Conservation (phyloP, 805 yeast species). For the Wickerhamomyces xylosicus region DNA sequence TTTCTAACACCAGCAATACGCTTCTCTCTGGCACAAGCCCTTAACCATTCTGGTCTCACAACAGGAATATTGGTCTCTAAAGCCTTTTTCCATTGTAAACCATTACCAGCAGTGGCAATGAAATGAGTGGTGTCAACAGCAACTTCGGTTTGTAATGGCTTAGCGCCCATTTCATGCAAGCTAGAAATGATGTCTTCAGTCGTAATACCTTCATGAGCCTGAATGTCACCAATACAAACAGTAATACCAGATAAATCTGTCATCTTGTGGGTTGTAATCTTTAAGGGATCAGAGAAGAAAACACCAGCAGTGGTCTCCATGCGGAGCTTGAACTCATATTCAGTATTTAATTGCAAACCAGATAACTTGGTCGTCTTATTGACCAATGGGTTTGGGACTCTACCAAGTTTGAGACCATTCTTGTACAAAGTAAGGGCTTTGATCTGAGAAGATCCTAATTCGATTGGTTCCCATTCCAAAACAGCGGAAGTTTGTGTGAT, state of each 20-base stretch:
- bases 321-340: conserved; percentile 68
- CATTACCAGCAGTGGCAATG: conserved; percentile 59
- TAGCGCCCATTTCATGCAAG: conserved; percentile 69
- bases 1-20: conserved; percentile 89
- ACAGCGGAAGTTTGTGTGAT: conserved; percentile 93
- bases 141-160: conserved; percentile 62
- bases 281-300: conserved; percentile 54
- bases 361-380: conserved; percentile 80
- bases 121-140: conserved; percentile 92
- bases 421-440: conserved; percentile 71
- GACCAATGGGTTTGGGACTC: conserved; percentile 72
- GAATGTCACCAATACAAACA: conserved; percentile 78
- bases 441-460: conserved; percentile 73
- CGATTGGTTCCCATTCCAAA: conserved; percentile 84
- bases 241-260: conserved; percentile 91
- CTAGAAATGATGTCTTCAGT: conserved; percentile 50
- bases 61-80: conserved; percentile 81
- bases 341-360: conserved; percentile 81
- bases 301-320: conserved; percentile 88
- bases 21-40: conserved; percentile 84
- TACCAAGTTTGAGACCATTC: conserved; percentile 59
- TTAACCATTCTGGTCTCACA: conserved; percentile 93
- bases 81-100: conserved; percentile 74
- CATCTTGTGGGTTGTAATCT: conserved; percentile 86
- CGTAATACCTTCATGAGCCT: conserved; percentile 34